phyloP scores from a whole-genome alignment of 805 yeast genomes.

The Lipomyces japonicus region DNA sequence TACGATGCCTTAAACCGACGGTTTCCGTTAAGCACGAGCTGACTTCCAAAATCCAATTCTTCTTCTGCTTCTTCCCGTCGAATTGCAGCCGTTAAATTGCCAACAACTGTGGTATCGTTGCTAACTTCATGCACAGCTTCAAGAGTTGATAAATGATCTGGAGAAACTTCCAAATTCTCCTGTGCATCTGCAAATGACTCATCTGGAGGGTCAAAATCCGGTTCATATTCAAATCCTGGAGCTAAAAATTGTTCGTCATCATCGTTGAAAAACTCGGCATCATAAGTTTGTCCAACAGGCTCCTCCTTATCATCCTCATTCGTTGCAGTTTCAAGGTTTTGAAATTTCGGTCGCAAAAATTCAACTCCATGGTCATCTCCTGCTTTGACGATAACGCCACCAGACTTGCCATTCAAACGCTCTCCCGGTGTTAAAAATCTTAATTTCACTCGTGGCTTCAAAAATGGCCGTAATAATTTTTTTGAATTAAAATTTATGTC shows the following conservation, averaged over 20 bases:
- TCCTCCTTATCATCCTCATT: constrained; percentile 32
- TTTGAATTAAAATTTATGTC: constrained; percentile 70
- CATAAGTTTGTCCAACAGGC: constrained; percentile 17
- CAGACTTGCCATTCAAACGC: not conserved
- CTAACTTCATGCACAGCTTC: not conserved
- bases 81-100: constrained; percentile 13
- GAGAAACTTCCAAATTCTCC: constrained; percentile 6
- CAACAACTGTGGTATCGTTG: not conserved
- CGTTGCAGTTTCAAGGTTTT: constrained; percentile 74
- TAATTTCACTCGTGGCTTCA: constrained; percentile 50
- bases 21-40: constrained; percentile 17
- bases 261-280: constrained; percentile 36
- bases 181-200: constrained; percentile 15
- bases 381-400: constrained; percentile 1
- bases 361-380: constrained; percentile 34
- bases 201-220: constrained; percentile 3
- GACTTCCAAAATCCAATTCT: constrained; percentile 28
- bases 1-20: constrained; percentile 32
- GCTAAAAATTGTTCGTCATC: too few relatives aligned
- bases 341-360: constrained; percentile 25
- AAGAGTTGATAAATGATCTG: not conserved
- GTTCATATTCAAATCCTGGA: too few relatives aligned
- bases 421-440: constrained; percentile 9
- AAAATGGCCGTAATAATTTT: constrained; percentile 60
- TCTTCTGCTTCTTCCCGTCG: constrained; percentile 13